These are phyloP conservation scores for Somion occarium DNA, from an alignment of 1,284 basidiomycete genomes.

Conservation along the genomic window DNA sequence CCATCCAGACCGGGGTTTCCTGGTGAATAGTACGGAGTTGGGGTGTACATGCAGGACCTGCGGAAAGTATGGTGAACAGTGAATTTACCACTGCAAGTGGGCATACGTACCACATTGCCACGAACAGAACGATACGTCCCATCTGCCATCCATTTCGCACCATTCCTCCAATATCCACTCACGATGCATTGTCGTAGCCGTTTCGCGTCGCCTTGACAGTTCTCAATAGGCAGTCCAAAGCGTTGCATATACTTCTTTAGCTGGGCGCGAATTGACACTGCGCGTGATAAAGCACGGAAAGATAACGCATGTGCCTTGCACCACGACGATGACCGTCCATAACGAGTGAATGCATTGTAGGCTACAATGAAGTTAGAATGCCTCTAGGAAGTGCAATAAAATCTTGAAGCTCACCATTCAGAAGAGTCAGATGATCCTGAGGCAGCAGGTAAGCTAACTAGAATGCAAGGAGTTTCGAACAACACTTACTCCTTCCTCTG, in stretches of 20 bases:
- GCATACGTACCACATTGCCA: slow-evolving; percentile 66
- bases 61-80: slow-evolving; percentile 4
- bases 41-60: slow-evolving; percentile 90
- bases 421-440: slow-evolving; percentile 85
- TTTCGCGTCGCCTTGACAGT: slow-evolving; percentile 82
- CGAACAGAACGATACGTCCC: slow-evolving; percentile 85
- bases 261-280: slow-evolving; percentile 88
- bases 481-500: slow-evolving; percentile 84
- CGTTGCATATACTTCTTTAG: slow-evolving; percentile 90
- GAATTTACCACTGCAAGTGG: no score
- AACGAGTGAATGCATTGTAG: slow-evolving; percentile 87
- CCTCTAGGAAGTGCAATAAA: background rate
- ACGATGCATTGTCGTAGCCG: slow-evolving; percentile 81
- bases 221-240: slow-evolving; percentile 73
- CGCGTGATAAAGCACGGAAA: slow-evolving; percentile 89
- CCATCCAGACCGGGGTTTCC: slow-evolving; percentile 87
- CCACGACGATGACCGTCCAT: slow-evolving; percentile 84
- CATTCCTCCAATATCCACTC: slow-evolving; percentile 92
- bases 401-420: slow-evolving; percentile 64
- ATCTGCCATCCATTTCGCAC: slow-evolving; percentile 84
- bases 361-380: slow-evolving; percentile 39
- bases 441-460: background rate
- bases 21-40: slow-evolving; percentile 90
- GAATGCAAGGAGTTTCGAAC: slow-evolving; percentile 2
- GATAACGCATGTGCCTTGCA: slow-evolving; percentile 90